Conservation (phyloP, 352 stramenopile species). For the Pythium brachiatum region DNA sequence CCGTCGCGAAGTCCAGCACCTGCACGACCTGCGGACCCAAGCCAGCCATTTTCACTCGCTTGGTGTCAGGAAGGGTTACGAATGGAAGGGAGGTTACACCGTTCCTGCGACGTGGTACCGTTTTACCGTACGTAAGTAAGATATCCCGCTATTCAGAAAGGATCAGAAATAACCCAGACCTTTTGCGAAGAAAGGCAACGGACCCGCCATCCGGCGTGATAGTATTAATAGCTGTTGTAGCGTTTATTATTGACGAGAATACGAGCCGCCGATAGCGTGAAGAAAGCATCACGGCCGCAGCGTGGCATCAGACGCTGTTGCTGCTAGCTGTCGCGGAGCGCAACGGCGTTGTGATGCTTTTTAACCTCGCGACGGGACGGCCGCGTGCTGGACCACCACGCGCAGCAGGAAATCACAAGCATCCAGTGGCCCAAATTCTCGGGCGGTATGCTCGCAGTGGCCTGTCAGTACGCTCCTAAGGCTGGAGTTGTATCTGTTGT, state of each 20-base stretch:
- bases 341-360: constrained; percentile 66
- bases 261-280: constrained; percentile 17
- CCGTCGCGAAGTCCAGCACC: constrained; percentile 75
- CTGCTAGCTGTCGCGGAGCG: constrained; percentile 65
- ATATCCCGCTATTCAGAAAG: too few species aligned
- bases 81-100: constrained; percentile 8
- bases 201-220: too few species aligned
- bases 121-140: too few species aligned
- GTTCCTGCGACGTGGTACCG: not conserved
- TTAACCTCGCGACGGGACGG: constrained; percentile 64
- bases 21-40: constrained; percentile 64
- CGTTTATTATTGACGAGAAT: constrained; percentile 11
- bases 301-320: constrained; percentile 54
- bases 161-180: too few species aligned
- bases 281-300: constrained; percentile 54
- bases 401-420: constrained; percentile 52
- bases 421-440: constrained; percentile 67
- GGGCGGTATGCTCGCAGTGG: constrained; percentile 57
- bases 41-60: constrained; percentile 28
- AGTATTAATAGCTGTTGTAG: too few species aligned
- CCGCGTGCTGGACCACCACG: constrained; percentile 57
- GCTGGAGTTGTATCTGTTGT: not conserved
- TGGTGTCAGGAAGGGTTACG: not conserved
- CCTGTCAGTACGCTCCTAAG: constrained; percentile 35
- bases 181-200: too few species aligned